Evolutionary conservation across 768 basidiomycete genomes (phyloP).

Genomic region (Clathrus columnatus): DNA sequence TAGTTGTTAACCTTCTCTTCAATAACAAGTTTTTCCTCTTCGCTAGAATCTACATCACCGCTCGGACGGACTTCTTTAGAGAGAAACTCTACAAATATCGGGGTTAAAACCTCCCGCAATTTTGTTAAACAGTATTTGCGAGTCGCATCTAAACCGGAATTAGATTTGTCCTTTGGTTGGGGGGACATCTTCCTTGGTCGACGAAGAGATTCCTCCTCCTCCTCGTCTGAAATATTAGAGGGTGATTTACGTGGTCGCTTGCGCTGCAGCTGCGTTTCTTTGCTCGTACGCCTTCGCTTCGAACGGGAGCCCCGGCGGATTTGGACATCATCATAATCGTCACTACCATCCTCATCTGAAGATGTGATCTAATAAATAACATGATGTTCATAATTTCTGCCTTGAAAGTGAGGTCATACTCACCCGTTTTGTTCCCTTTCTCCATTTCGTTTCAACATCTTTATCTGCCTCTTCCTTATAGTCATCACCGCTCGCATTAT

Average conservation of each 20-base stretch:
- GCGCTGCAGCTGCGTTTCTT: slow-evolving; percentile 37
- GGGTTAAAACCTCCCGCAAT: slow-evolving; percentile 59
- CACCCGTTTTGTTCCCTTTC: slow-evolving; percentile 34
- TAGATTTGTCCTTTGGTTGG: slow-evolving; percentile 34
- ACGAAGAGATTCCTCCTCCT: slow-evolving; percentile 26
- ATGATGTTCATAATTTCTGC: not conserved
- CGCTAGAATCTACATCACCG: slow-evolving; percentile 28
- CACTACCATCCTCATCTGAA: slow-evolving; percentile 14
- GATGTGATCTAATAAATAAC: slow-evolving; percentile 2
- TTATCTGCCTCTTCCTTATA: slow-evolving; percentile 40
- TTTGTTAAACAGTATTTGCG: slow-evolving; percentile 77
- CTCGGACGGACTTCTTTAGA: slow-evolving; percentile 25
- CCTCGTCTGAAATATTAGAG: not conserved
- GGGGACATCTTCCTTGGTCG: slow-evolving; percentile 35
- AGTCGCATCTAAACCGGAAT: slow-evolving; percentile 41
- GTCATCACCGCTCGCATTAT: slow-evolving; percentile 57
- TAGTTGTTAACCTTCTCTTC: slow-evolving; percentile 53
- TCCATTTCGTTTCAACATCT: slow-evolving; percentile 27
- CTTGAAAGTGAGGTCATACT: not conserved
- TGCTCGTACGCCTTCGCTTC: slow-evolving; percentile 17
- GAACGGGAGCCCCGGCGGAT: slow-evolving; percentile 6
- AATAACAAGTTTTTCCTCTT: slow-evolving; percentile 49
- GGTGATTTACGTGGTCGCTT: slow-evolving; percentile 24
- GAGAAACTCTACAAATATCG: slow-evolving; percentile 59
- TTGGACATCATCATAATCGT: slow-evolving; percentile 6